These are phyloP conservation scores for Ophiostoma sp. DNA, from an alignment of 2,329 filamentous ascomycete genomes.

Conservation along the genomic window DNA sequence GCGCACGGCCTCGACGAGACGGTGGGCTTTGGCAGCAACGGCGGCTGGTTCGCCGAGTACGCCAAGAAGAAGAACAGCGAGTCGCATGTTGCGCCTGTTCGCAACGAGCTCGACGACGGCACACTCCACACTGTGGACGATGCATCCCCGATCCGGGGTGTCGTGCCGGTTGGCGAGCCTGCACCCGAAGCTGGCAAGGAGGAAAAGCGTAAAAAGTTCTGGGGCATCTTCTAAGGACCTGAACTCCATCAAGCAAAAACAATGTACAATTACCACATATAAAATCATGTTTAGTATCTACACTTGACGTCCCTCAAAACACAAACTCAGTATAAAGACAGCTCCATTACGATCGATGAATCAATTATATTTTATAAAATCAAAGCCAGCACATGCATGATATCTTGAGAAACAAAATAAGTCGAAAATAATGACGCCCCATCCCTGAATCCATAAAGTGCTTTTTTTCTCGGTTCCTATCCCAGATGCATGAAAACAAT, in stretches of 20 bases:
- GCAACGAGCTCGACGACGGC: slow-evolving; percentile 33
- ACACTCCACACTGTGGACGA: slow-evolving; percentile 37
- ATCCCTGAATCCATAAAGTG: not conserved
- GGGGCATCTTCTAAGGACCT: slow-evolving; percentile 65
- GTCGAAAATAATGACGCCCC: slow-evolving; percentile 15
- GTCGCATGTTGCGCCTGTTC: slow-evolving; percentile 25
- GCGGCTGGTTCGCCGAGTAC: slow-evolving; percentile 24
- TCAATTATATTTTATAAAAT: not conserved
- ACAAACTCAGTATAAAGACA: too few relatives aligned
- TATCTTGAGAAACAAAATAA: slow-evolving; percentile 15
- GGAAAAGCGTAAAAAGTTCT: slow-evolving; percentile 67
- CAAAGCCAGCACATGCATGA: not conserved
- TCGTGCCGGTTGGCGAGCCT: not conserved
- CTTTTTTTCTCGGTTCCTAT: slow-evolving; percentile 1
- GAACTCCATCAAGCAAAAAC: not conserved
- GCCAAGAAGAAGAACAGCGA: slow-evolving; percentile 25
- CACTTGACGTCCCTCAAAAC: not conserved
- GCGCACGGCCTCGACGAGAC: slow-evolving; percentile 72
- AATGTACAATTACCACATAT: not conserved
- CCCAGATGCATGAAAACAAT: not conserved
- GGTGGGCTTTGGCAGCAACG: slow-evolving; percentile 41
- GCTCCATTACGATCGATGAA: not conserved
- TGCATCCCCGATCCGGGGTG: slow-evolving; percentile 27
- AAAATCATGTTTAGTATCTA: not conserved
- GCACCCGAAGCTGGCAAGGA: slow-evolving; percentile 50